Evolutionary conservation across 202 grass and related monocot species (phyloP).

Genomic region (Digitaria exilis): DNA sequence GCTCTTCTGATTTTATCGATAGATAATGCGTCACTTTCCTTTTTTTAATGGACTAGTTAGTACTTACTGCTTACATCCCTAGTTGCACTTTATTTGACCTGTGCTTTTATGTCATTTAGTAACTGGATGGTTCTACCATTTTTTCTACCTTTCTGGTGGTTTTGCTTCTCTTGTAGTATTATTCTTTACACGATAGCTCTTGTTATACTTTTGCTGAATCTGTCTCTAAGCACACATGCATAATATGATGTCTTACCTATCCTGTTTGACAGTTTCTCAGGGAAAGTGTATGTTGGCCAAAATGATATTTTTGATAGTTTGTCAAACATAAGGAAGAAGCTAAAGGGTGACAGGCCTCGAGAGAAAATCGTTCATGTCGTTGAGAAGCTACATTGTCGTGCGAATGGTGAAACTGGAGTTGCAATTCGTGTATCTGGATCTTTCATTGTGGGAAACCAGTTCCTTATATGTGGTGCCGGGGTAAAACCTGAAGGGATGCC

Average conservation of each 20-base stretch:
- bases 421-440: constrained; percentile 80
- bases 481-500: constrained; percentile 93
- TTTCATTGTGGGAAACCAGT: constrained; percentile 74
- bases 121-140: background rate
- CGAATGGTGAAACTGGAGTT: constrained; percentile 57
- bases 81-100: constrained; percentile 5
- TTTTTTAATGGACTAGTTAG: background rate
- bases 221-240: background rate
- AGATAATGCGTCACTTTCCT: background rate
- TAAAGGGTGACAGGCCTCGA: constrained; percentile 65
- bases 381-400: constrained; percentile 83
- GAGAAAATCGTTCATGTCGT: constrained; percentile 96
- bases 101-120: background rate
- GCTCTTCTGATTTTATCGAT: background rate
- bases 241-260: constrained; percentile 10
- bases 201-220: background rate
- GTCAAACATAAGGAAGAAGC: constrained; percentile 79
- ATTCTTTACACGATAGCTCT: background rate
- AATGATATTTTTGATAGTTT: constrained; percentile 69
- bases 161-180: background rate
- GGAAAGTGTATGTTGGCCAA: constrained; percentile 60
- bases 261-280: constrained; percentile 71
- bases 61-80: background rate
- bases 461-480: constrained; percentile 79
- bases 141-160: constrained; percentile 5